Evolutionary conservation across 1,139 yeast genomes (phyloP).

Genomic region (Yamadazyma buinensis): DNA sequence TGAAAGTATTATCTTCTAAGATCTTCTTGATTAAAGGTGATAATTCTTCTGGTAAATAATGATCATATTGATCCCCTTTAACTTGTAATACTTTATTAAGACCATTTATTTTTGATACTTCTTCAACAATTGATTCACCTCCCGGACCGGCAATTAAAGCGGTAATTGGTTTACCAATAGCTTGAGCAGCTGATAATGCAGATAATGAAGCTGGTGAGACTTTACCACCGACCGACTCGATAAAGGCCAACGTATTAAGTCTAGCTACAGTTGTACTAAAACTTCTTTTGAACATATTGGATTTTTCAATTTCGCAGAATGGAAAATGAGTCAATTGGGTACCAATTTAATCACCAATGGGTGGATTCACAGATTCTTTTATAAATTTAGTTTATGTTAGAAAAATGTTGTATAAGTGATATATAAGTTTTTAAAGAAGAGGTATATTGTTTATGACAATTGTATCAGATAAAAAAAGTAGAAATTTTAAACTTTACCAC

Average conservation of each 20-base stretch:
- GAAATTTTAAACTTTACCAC: no score
- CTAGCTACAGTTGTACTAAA: conserved; percentile 25
- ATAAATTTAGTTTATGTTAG: no score
- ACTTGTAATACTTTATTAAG: conserved; percentile 50
- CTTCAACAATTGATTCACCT: conserved; percentile 36
- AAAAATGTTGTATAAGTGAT: no score
- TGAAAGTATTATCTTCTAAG: conserved; percentile 37
- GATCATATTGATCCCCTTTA: conserved; percentile 46
- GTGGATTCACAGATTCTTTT: no score
- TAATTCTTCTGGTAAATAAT: conserved; percentile 62
- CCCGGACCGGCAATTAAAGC: conserved; percentile 59
- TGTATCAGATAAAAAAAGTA: no score
- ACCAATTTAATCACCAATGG: no score
- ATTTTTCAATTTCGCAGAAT: neutral
- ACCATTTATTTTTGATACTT: conserved; percentile 36
- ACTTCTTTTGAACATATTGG: conserved; percentile 20
- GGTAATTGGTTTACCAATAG: conserved; percentile 60
- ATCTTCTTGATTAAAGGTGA: conserved; percentile 54
- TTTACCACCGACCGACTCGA: conserved; percentile 56
- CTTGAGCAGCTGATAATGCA: conserved; percentile 60
- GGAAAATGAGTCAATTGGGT: no score
- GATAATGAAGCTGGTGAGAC: conserved; percentile 68
- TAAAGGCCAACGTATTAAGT: conserved; percentile 61
- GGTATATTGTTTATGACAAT: no score
- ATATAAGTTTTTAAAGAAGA: no score